These are phyloP conservation scores for Cercospora sesami DNA, from an alignment of 2,329 filamentous ascomycete species.

Conservation along the genomic window DNA sequence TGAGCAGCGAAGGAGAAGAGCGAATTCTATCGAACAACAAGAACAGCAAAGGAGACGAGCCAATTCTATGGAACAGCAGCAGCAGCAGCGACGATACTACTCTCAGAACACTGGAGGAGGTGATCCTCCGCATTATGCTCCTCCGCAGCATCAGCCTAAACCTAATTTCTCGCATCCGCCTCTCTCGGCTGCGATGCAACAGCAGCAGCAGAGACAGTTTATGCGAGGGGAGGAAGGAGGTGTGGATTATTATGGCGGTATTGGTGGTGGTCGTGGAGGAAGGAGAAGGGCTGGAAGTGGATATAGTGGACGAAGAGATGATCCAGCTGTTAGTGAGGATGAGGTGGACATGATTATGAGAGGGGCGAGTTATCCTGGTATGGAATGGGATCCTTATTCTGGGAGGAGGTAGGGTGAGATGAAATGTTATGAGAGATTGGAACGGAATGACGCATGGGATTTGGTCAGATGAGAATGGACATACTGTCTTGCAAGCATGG, in stretches of 20 bases:
- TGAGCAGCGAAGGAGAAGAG: neutral
- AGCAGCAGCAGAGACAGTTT: constrained; percentile 7
- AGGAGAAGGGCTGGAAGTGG: constrained; percentile 24
- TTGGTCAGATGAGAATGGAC: neutral
- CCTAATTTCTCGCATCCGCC: constrained; percentile 5
- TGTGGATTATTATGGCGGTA: constrained; percentile 2
- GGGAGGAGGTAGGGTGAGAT: neutral
- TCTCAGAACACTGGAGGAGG: neutral
- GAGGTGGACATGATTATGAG: constrained; percentile 52
- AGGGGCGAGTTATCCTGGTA: constrained; percentile 68
- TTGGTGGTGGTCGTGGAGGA: neutral
- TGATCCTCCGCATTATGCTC: neutral
- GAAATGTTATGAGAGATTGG: neutral
- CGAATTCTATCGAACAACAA: neutral
- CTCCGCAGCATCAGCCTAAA: constrained; percentile 3
- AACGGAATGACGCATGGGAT: neutral
- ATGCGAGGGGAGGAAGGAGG: constrained; percentile 11
- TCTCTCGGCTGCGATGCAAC: constrained; percentile 13
- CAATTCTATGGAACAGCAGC: neutral
- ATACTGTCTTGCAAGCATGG: neutral
- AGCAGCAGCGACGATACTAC: constrained; percentile 8
- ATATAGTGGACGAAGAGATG: constrained; percentile 33
- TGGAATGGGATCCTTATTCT: constrained; percentile 57
- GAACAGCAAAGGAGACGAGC: neutral
- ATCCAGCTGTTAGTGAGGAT: constrained; percentile 32